These are phyloP conservation scores for Acanthochlamys bracteata DNA, from an alignment of 106 monocot genomes.

Conservation along the genomic window DNA sequence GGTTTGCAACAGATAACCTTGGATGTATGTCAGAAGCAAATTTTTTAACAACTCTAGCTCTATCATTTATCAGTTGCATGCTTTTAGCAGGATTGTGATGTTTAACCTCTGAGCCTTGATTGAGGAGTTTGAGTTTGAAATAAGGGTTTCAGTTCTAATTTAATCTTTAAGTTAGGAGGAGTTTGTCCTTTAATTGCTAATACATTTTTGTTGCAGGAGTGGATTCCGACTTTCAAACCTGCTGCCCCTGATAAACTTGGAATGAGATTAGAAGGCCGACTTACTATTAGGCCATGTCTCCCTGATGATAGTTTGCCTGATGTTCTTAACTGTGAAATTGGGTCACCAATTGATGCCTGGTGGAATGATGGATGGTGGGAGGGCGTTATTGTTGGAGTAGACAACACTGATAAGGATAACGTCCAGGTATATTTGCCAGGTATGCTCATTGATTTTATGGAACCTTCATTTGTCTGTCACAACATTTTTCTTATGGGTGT, in stretches of 20 bases:
- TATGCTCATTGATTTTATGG: too few relatives aligned
- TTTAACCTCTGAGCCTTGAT: too few relatives aligned
- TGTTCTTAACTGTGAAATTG: constrained; percentile 26
- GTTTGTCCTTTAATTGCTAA: constrained; percentile 1
- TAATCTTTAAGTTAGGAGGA: neutral
- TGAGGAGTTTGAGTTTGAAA: too few relatives aligned
- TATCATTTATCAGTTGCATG: too few relatives aligned
- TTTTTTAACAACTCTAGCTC: too few relatives aligned
- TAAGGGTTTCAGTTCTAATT: too few relatives aligned
- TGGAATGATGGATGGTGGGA: constrained; percentile 99
- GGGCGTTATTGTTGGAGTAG: constrained; percentile 56
- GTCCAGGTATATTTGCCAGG: constrained; percentile 86
- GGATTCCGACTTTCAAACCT: constrained; percentile 53
- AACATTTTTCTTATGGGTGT: too few relatives aligned
- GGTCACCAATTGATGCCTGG: constrained; percentile 75
- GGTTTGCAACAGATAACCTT: too few relatives aligned
- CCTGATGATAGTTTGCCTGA: constrained; percentile 21
- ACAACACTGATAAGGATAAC: constrained; percentile 31
- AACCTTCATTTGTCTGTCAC: too few relatives aligned
- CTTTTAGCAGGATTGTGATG: too few relatives aligned
- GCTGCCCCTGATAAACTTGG: constrained; percentile 71
- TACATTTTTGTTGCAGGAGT: constrained; percentile 45
- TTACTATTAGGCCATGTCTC: constrained; percentile 58
- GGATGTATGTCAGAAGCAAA: too few relatives aligned
- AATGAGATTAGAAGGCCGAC: constrained; percentile 53